Evolutionary conservation across 306 rosid genomes (phyloP), one percentile per base, ranked within the genome.

Genomic region (Trifolium pratense): DNA sequence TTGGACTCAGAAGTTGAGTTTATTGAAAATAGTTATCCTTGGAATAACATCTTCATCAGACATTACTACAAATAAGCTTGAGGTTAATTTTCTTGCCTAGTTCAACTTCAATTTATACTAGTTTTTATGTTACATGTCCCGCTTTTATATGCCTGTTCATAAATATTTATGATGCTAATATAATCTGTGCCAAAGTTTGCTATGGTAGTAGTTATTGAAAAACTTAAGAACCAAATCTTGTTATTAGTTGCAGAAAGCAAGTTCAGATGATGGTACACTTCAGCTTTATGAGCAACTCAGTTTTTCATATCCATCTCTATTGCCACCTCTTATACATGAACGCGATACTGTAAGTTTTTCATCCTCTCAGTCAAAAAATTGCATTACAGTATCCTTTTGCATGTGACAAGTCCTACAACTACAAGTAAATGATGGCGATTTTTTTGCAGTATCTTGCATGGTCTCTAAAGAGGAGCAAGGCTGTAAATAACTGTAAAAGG

Each of bases 381-480:
- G 60, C 7, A 39, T 66, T 9, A 10, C 42, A 23, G 52, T 6
- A 61, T 48, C 36, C 5, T 55, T 55, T 61, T 9, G 12, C 68
- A 58, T 48, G 29, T 68, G 34, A 40, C 58, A 2, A 14, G 23
- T 43, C 15, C 21, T 37, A 12, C 49, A 32, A 40, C 5, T 36
- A 6, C 42, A n/a, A 68, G 48, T 69, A 39, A 71, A 20, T 12
- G 34, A 18, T 55, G 53, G 37, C 46, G 65, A 18, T 52, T 65
- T 15, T 29, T 73, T 78, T 73, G 63, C 87, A 94, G 97, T 94
- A 89, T 79, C 85, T 94, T 31, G 99, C 95, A 46, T 91, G 99
- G 97, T 94, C 97, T 46, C 31, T 89, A 55, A 91, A 94, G 88
- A 52, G 96, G 66, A 89, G 96, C 87, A 94, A 94, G 79, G 97